These are phyloP conservation scores for Trichoderma sp. DNA, from an alignment of 2,329 filamentous ascomycete species.

Conservation along the genomic window DNA sequence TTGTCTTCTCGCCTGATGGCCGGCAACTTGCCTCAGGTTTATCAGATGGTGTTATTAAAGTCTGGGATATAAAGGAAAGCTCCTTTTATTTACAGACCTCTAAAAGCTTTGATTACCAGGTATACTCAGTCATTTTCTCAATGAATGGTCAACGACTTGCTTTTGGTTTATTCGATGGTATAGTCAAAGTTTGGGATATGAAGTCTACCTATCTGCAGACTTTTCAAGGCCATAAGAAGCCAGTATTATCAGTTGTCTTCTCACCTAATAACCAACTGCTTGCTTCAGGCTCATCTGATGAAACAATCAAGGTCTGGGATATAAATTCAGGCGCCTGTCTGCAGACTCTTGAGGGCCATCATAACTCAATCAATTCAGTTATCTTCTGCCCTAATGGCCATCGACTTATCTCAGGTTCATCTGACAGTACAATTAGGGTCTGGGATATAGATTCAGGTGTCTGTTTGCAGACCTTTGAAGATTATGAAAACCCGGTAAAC, in stretches of 20 bases:
- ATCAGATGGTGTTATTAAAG: background rate
- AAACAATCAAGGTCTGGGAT: background rate
- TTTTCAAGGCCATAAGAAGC: background rate
- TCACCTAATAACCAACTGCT: background rate
- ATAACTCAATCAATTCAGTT: background rate
- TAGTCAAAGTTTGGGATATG: background rate
- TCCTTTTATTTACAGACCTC: background rate
- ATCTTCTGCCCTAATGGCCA: conserved; percentile 1
- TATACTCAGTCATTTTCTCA: background rate
- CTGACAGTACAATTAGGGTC: background rate
- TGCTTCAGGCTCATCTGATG: background rate
- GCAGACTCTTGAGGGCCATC: conserved; percentile 10
- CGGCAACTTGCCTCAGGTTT: background rate
- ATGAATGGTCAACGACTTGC: background rate
- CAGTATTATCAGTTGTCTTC: background rate
- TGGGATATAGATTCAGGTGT: background rate
- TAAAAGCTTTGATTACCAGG: background rate
- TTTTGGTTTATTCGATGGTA: background rate
- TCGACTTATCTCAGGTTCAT: background rate
- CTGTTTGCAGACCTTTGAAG: background rate
- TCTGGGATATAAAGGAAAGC: background rate
- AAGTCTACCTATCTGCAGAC: background rate
- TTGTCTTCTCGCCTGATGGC: background rate
- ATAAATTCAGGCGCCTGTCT: background rate
- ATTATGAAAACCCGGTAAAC: accelerated